A percentile compares a stretch with the other conserved stretches of the same genome.
phyloP scores from a whole-genome alignment of 768 basidiomycete genomes.

The Cyathus striatus region DNA sequence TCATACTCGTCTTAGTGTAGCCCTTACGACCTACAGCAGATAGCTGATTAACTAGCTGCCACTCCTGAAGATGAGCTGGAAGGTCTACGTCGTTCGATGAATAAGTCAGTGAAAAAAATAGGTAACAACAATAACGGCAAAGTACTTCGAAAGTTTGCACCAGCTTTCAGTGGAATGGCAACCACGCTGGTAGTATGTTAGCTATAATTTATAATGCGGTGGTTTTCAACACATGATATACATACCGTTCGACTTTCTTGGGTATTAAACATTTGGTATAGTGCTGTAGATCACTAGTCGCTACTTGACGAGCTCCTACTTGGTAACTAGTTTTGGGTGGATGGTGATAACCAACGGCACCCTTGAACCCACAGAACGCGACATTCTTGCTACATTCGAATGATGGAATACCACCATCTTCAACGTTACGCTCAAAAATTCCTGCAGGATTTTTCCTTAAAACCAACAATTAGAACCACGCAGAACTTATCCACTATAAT shows the following conservation, averaged over 20 bases:
- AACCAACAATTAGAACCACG: too few species aligned
- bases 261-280: conserved; percentile 50
- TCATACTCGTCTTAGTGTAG: too few species aligned
- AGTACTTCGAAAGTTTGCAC: conserved; percentile 66
- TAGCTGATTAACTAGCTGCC: conserved; percentile 54
- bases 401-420: conserved; percentile 22
- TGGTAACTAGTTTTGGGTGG: conserved; percentile 41
- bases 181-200: conserved; percentile 38
- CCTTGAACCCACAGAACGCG: conserved; percentile 30
- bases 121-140: not conserved
- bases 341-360: conserved; percentile 24
- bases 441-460: too few species aligned
- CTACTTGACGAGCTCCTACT: conserved; percentile 33
- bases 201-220: not conserved
- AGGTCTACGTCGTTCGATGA: conserved; percentile 30
- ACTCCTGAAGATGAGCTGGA: conserved; percentile 43
- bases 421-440: conserved; percentile 13
- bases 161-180: conserved; percentile 47
- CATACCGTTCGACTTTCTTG: conserved; percentile 55
- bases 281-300: conserved; percentile 57
- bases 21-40: conserved; percentile 53
- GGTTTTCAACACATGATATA: not conserved
- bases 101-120: conserved; percentile 6
- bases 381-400: conserved; percentile 27
- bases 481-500: too few species aligned